Conservation (phyloP, 2,329 filamentous ascomycete species). For the Akanthomyces muscarius region DNA sequence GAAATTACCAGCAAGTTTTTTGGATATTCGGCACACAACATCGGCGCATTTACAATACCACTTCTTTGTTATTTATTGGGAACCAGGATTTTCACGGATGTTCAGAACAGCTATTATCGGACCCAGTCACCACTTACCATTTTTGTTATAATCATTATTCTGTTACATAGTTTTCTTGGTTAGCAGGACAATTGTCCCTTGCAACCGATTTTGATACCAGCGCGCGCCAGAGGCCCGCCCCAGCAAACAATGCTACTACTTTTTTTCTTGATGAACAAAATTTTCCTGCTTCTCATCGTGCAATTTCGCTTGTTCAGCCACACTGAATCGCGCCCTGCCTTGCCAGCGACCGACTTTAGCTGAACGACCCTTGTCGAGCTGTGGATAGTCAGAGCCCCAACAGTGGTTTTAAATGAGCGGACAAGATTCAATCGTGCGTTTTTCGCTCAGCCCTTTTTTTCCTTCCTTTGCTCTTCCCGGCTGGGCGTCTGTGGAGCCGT, state of each 20-base stretch:
- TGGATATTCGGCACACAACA: constrained; percentile 1
- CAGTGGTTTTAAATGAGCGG: not conserved
- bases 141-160: constrained; percentile 3
- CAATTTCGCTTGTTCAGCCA: constrained; percentile 7
- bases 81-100: not conserved
- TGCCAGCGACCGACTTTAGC: not conserved
- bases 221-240: constrained; percentile 4
- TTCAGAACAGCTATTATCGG: constrained; percentile 2
- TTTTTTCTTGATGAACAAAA: not conserved
- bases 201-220: constrained; percentile 6
- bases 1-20: not conserved
- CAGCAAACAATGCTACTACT: constrained; percentile 10
- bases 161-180: constrained; percentile 1
- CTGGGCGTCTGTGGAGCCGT: not conserved
- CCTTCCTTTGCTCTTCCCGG: not conserved
- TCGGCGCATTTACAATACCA: constrained; percentile 16
- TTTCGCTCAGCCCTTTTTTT: not conserved
- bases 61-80: constrained; percentile 6
- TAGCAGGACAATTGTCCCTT: no score
- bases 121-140: not conserved
- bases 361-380: not conserved
- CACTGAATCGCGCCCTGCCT: constrained; percentile 9
- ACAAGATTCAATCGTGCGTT: constrained; percentile 1
- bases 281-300: not conserved
- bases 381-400: constrained; percentile 3